Evolutionary conservation across 2,329 filamentous ascomycete species (phyloP), one percentile per base, ranked within the genome.

Genomic region (Domatiomyces catenatus): DNA sequence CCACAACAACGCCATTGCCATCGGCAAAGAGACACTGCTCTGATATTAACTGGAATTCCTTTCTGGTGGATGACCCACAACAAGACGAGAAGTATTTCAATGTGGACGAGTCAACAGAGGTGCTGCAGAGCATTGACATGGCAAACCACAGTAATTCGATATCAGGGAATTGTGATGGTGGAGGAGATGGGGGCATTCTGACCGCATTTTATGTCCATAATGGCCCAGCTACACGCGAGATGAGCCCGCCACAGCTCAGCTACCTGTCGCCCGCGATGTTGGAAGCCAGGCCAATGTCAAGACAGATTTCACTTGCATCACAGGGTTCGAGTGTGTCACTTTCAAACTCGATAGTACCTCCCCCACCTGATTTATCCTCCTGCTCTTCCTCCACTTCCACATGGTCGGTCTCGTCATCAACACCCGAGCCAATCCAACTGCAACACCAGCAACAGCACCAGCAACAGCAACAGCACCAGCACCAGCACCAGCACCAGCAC

Each of bases 221-320:
- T 26, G 58, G 58, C 5, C 50, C 58, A n/a, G 52, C 52, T 18
- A 59, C 58, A 2, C 58, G 56, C 0, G 52, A 48, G 18, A 52
- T 58, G 20, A 59, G 58, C 48, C 58, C 58, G 8, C 56, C 58
- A 50, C 49, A 56, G 15, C 55, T 55, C 42, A 46, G 51, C 22
- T 59, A 54, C 46, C 51, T 58, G 8, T 58, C 56, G 1, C 54
- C 58, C 1, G 47, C 55, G 22, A 53, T 56, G 12, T 50, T 56
- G 8, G 56, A 58, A 22, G 32, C 50, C 12, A 50, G 46, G 18
- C 51, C 56, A n/a, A 18, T 48, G 3, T 53, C 52, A 17, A 52
- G 50, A 48, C 49, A 57, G 5, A 47, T 48, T 7, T 39, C 32
- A 15, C 32, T 39, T 15, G 32, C 32, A 15, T 39, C 32, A 15